These are phyloP conservation scores for Brassica incana DNA, from an alignment of 345 rosid species.

Conservation along the genomic window DNA sequence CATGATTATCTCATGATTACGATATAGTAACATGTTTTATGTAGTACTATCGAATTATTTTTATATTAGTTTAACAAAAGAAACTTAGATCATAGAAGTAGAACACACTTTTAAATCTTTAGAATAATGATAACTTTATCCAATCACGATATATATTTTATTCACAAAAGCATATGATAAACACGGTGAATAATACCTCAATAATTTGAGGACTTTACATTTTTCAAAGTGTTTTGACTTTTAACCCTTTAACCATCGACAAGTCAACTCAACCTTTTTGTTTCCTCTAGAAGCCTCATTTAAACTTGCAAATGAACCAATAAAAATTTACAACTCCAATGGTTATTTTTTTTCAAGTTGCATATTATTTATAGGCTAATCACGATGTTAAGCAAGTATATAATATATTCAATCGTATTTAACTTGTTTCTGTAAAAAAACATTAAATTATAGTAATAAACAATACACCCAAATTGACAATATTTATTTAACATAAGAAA, in stretches of 20 bases:
- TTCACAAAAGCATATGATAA: conserved; percentile 29
- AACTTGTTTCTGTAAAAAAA: conserved; percentile 25
- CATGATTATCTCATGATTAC: conserved; percentile 45
- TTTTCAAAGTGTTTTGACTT: conserved; percentile 45
- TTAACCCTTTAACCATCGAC: conserved; percentile 15
- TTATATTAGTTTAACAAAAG: conserved; percentile 10
- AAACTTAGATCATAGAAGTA: conserved; percentile 10
- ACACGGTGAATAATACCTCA: conserved; percentile 34
- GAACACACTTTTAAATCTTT: not conserved
- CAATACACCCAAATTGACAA: conserved; percentile 32
- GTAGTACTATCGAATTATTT: not conserved
- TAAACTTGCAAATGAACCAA: conserved; percentile 3
- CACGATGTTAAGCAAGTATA: not conserved
- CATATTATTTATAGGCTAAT: not conserved
- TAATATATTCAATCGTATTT: conserved; percentile 1
- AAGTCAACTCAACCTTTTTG: conserved; percentile 41
- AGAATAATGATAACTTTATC: conserved; percentile 16
- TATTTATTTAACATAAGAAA: not conserved
- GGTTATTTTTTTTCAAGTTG: not conserved
- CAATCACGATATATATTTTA: conserved; percentile 24
- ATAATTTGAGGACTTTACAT: conserved; percentile 32
- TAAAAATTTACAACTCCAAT: not conserved
- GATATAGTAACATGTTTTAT: conserved; percentile 10
- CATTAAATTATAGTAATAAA: not conserved
- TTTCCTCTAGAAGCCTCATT: conserved; percentile 35